A percentile compares a stretch with the other conserved stretches of the same genome.
These are phyloP conservation scores for Endoconidiophora laricicola DNA, from an alignment of 2,329 filamentous ascomycete species.

Conservation along the genomic window DNA sequence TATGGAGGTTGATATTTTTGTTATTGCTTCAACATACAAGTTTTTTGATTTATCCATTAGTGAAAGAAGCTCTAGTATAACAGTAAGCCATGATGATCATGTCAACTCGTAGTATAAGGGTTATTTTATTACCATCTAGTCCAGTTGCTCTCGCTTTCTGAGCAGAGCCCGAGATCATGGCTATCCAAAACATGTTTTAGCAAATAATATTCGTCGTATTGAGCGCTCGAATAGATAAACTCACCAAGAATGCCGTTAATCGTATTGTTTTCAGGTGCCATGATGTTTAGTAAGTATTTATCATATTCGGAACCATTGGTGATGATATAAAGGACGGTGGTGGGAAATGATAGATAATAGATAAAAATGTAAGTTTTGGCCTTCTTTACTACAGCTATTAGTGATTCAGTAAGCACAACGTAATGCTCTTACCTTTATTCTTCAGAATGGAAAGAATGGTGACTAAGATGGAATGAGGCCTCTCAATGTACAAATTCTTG, in stretches of 20 bases:
- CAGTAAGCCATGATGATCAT: background rate
- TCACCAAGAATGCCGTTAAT: slow-evolving; percentile 23
- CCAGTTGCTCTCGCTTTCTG: slow-evolving; percentile 25
- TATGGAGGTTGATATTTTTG: background rate
- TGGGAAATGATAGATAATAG: too few relatives aligned
- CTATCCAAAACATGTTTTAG: background rate
- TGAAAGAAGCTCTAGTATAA: slow-evolving; percentile 21
- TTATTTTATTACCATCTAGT: slow-evolving; percentile 22
- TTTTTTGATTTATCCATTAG: slow-evolving; percentile 23
- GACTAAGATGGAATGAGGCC: background rate
- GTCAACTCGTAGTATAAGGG: background rate
- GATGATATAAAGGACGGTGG: too few relatives aligned
- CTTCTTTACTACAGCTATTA: too few relatives aligned
- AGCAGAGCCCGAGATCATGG: slow-evolving; percentile 10
- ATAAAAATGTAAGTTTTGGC: too few relatives aligned
- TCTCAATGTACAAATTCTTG: background rate
- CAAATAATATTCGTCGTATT: background rate
- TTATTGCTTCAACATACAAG: slow-evolving; percentile 19
- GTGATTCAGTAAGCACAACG: too few relatives aligned
- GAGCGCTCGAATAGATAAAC: slow-evolving; percentile 8
- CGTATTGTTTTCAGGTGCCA: slow-evolving; percentile 21
- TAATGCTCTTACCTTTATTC: too few relatives aligned
- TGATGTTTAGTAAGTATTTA: slow-evolving; percentile 11
- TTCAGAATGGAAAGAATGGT: too few relatives aligned
- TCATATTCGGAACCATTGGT: too few relatives aligned